Conservation (phyloP, 306 rosid species). For the Prunus mongolica region DNA sequence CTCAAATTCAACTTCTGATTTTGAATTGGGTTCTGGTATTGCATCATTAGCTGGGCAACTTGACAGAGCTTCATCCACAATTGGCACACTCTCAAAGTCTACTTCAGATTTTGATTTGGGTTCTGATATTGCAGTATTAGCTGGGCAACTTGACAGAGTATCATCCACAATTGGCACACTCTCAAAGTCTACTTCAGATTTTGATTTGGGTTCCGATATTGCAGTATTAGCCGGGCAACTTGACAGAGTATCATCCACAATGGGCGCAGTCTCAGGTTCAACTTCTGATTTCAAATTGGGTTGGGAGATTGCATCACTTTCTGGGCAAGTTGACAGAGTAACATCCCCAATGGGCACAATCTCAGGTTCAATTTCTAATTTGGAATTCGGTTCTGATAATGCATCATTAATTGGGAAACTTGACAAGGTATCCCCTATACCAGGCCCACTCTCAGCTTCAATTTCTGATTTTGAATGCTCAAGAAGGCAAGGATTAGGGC, state of each 20-base stretch:
- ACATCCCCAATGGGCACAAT: background rate
- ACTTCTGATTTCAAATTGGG: slow-evolving; percentile 8
- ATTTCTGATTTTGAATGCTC: slow-evolving; percentile 8
- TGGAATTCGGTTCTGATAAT: background rate
- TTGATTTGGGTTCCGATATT: background rate
- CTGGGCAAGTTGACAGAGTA: background rate
- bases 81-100: background rate
- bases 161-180: background rate
- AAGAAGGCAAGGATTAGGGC: slow-evolving; percentile 9
- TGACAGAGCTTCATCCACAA: background rate
- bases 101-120: background rate
- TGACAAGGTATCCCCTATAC: background rate
- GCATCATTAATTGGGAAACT: background rate
- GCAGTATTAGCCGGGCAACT: background rate
- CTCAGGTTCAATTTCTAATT: slow-evolving; percentile 1
- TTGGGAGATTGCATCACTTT: background rate
- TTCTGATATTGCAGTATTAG: background rate
- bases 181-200: background rate
- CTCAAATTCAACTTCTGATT: slow-evolving; percentile 9
- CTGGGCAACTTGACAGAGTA: background rate
- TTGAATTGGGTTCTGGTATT: background rate
- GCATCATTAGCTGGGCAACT: background rate
- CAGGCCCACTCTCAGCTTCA: background rate
- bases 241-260: background rate
- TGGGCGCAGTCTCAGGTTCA: background rate